Base-by-base conservation (phyloP, 768 basidiomycete species). In the Collybiopsis luxurians region DNA sequence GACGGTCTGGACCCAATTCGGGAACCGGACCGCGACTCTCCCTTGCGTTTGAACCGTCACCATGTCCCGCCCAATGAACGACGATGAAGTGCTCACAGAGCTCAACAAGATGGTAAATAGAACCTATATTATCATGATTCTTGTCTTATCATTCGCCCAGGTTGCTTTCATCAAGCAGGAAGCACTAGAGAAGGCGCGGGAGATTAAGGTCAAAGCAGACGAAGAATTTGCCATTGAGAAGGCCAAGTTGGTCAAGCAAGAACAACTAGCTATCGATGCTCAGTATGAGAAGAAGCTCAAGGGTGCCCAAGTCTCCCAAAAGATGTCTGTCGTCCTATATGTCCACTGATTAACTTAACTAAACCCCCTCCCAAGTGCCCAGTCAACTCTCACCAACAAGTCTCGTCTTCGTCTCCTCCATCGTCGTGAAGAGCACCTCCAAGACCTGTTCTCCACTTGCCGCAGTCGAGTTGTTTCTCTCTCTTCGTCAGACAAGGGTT, bases 151-250 rank as follows among this genome's bases (percentile, higher is more conserved):
- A 59, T 42, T 26, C 17, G 31, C 38, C 40, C 69, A 96, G 95
- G 92, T 96, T 46, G 88, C 93, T 53, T 98, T 98, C 80, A 98
- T 98, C 82, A 96, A 92, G 75, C 97, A 98, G 69, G 97, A 99
- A 73, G 96, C 96, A 3, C 72, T 92, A 61, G 96, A 99, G 78
- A 99, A 99, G 75, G 95, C 94, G 1, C 80, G 97, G 7, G 97
- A 99, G 75, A 95, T 99, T 59, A 88, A 83, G 61, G 93, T 98
- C 59, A 99, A 99, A 72, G 96, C 97, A 0, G 95, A 99, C 60
- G 95, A 98, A 71, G 96, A 99, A 75, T 98, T 98, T 68, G 90
- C 96, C 19, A 98, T 99, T 63, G 97, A 99, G 72, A 99, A 99
- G 84, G 96, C 95, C 49, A 97, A 93, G 74, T 88, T 98, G 57